Evolutionary conservation across 2,329 filamentous ascomycete genomes (phyloP), one percentile per base, ranked within the genome.

Genomic region (Nothophaeocryptopus gaeumannii): DNA sequence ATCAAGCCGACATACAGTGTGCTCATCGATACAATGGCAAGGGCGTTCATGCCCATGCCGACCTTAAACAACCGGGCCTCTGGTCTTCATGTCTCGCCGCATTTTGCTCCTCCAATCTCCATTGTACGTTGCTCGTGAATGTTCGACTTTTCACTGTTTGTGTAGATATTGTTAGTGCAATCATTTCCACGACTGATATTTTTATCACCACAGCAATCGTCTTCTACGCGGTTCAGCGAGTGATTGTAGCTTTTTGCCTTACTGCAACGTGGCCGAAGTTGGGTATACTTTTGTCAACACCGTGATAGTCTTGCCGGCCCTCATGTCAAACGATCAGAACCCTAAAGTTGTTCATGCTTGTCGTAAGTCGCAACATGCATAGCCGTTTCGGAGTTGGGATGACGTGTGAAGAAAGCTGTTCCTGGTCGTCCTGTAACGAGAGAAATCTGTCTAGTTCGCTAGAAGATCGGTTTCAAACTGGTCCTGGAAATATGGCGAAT

Each of bases 11-110:
- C n/a, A 36, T 57, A 61, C 15, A 59, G 49, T 12, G 35, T 51
- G 11, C 53, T 61, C 54, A 59, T 54, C 7, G 49, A 43, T 2
- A 54, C 35, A 20, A 53, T 50, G 9, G 49, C 43, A 15, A 61
- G 10, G 31, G 42, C 47, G n/a, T 45, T 55, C 49, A 59, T 57
- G 5, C 52, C 57, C 48, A 58, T 47, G 5, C 57, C 58, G 4
- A 57, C 53, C 26, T 42, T 45, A 31, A 61, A 59, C 20, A 26
- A 26, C 20, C 20, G 20, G 20, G 20, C 20, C 20, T 26, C 20
- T 26, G 20, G 20, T 26, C 20, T 26, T 7, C 20, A 26, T 26
- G 20, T 26, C 20, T 26, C 20, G 20, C 20, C 20, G 20, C 20
- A 26, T 26, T 26, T 26, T 26, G 20, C 3, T 26, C 20, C 20